These are phyloP conservation scores for Dioszegia crocea DNA, from an alignment of 768 basidiomycete genomes.

Conservation along the genomic window DNA sequence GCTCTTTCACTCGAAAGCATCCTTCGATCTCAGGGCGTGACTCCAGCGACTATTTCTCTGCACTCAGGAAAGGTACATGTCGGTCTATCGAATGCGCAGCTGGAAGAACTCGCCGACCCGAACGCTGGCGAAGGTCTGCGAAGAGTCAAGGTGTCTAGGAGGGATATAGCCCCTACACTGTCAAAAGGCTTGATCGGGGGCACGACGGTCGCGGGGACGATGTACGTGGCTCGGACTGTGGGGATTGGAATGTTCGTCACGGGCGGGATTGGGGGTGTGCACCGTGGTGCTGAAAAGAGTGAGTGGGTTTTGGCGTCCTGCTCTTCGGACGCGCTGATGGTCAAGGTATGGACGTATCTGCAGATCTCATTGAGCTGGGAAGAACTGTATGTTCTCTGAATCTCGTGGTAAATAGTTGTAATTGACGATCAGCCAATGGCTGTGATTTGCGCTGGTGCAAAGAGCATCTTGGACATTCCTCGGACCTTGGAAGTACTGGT, in stretches of 20 bases:
- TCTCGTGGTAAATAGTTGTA: background rate
- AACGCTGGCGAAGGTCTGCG: background rate
- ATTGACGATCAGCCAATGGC: slow-evolving; percentile 61
- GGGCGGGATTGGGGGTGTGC: slow-evolving; percentile 87
- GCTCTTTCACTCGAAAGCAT: slow-evolving; percentile 68
- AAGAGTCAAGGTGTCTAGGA: slow-evolving; percentile 38
- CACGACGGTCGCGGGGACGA: slow-evolving; percentile 55
- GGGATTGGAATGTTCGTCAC: slow-evolving; percentile 79
- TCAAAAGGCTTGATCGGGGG: slow-evolving; percentile 61
- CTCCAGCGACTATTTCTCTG: slow-evolving; percentile 87
- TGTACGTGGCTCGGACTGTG: slow-evolving; percentile 57
- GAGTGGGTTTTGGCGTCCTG: slow-evolving; percentile 17
- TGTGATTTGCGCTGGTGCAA: slow-evolving; percentile 86
- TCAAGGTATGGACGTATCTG: slow-evolving; percentile 87
- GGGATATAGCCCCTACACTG: slow-evolving; percentile 37
- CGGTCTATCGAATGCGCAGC: slow-evolving; percentile 64
- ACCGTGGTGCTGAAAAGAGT: slow-evolving; percentile 69
- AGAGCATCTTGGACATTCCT: slow-evolving; percentile 91
- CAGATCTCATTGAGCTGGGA: slow-evolving; percentile 83
- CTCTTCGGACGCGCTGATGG: background rate
- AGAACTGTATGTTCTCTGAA: slow-evolving; percentile 55
- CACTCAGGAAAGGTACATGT: slow-evolving; percentile 79
- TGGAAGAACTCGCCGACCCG: slow-evolving; percentile 47
- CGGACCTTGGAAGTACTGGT: slow-evolving; percentile 54
- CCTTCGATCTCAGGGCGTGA: slow-evolving; percentile 68